Evolutionary conservation across 1,284 basidiomycete genomes (phyloP), one percentile per base, ranked within the genome.

Genomic region (Schizophyllum commune): DNA sequence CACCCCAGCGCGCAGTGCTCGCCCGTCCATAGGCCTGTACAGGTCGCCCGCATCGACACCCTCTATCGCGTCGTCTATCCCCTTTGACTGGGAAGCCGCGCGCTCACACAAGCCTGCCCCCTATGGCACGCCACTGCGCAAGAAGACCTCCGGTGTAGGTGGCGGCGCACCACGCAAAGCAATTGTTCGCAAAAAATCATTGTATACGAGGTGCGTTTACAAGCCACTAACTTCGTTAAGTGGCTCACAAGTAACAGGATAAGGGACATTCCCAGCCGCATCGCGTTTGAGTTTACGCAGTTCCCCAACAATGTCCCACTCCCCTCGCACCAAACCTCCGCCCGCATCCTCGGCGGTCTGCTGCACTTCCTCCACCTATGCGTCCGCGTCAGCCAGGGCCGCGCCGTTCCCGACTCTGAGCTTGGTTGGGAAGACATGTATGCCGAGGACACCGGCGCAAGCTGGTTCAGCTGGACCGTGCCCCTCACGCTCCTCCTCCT

Each of bases 81-180:
- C 89, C 0, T 91, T 92, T 68, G 90, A 92, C 74, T 92, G 90
- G 91, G 86, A 89, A 52, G 90, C 91, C 0, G 90, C 84, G 8
- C 77, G 85, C 20, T 79, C 82, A 1, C 77, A 80, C 59, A 79
- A 79, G 63, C 84, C 88, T 5, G 82, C 88, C 17, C 90, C 89
- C 1, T 92, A 88, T 75, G 78, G 75, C 5, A 84, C 83, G 0
- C 87, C 87, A 5, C 78, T 77, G 58, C 73, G 64, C 58, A 84
- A 78, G 68, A 79, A 77, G 68, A 82, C 79, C 27, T 20, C 51
- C 65, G 71, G 75, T 57, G 72, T 70, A 15, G 65, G 58, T 2
- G 63, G 62, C 33, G 66, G 68, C 5, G 68, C 71, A 5, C 61
- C 58, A 0, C 75, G 76, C 51, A 79, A 81, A 67, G 79, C 81